Conservation (phyloP, 352 stramenopile species). For the Aphanomyces stellatus region DNA sequence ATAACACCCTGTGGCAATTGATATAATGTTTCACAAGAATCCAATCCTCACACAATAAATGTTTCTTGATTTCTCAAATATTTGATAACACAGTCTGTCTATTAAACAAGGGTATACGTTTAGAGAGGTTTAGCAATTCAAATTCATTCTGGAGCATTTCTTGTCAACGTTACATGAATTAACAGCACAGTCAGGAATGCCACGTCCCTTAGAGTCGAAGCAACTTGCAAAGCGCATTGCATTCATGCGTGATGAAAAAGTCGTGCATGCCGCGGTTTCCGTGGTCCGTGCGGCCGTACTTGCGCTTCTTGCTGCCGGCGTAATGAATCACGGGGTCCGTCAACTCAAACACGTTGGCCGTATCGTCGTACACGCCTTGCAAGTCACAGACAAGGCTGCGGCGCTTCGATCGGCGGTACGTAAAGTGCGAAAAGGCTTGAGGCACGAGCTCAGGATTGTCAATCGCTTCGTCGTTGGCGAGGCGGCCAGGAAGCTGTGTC, state of each 20-base stretch:
- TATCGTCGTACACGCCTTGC: constrained; percentile 19
- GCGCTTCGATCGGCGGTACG: constrained; percentile 14
- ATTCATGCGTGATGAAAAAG: constrained; percentile 34
- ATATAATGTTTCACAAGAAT: too few species aligned
- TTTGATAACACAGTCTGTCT: too few species aligned
- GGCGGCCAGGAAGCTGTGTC: background rate
- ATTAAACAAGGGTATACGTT: too few species aligned
- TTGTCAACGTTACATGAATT: too few species aligned
- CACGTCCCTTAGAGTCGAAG: too few species aligned
- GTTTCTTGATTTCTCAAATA: too few species aligned
- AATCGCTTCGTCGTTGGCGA: background rate
- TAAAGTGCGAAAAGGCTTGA: constrained; percentile 25
- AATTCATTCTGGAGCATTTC: too few species aligned
- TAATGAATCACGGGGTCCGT: constrained; percentile 26
- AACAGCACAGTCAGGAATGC: too few species aligned
- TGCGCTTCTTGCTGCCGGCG: constrained; percentile 19
- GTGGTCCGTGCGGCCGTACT: constrained; percentile 30
- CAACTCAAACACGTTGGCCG: constrained; percentile 16
- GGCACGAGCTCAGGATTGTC: constrained; percentile 8
- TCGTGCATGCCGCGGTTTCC: constrained; percentile 24
- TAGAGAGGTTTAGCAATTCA: too few species aligned
- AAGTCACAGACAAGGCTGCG: constrained; percentile 25
- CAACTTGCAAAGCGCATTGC: constrained; percentile 26
- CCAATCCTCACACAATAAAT: too few species aligned
- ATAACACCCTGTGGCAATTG: background rate